Evolutionary conservation across 75 land plant genomes (phyloP), one percentile per base, ranked within the genome.

Genomic region (Cupressus sempervirens): DNA sequence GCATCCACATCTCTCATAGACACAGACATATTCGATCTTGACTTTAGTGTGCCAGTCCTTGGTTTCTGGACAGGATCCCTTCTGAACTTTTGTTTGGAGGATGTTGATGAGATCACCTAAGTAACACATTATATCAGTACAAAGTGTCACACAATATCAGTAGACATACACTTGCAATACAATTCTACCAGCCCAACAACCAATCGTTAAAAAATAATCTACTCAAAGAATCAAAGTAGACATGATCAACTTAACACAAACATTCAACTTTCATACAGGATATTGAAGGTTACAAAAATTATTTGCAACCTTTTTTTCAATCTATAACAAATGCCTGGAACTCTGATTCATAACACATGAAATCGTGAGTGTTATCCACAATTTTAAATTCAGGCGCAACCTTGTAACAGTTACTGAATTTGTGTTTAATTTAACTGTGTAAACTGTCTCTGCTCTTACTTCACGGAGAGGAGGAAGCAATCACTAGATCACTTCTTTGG

Each of bases 1-100:
- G 92, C 82, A 87, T 91, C 92, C 35, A 91, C 84, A 53, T 90
- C 91, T 85, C 87, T 90, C 92, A 91, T 91, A 43, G 92, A 90
- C 29, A 87, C 91, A 82, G 91, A 84, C 92, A 91, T 91, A 23
- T 38, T 84, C 29, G 46, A 67, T 45, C 77, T 45, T 84, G 84
- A 32, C 29, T 36, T 74, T 52, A 13, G 32, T 30, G 13, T 30
- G 32, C 74, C 35, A 11, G 74, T 11, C 35, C 35, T 72, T 72
- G 74, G 15, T 72, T 82, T 82, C 30, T 41, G 81, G 62, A 53
- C 65, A 54, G 65, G 35, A 32, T 34, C 48, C 32, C 40, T 82
- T 7, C 62, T 32, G 23, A 11, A 14, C 83, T 82, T 82, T 82
- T 53, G 40, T 34, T 77, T 77, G 41, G n/a, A 77, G 3, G 7